Percentiles rank a stretch among this genome's conserved stretches.
Evolutionary conservation across 2,329 filamentous ascomycete genomes (phyloP).

Genomic region (Curvularia sp.): DNA sequence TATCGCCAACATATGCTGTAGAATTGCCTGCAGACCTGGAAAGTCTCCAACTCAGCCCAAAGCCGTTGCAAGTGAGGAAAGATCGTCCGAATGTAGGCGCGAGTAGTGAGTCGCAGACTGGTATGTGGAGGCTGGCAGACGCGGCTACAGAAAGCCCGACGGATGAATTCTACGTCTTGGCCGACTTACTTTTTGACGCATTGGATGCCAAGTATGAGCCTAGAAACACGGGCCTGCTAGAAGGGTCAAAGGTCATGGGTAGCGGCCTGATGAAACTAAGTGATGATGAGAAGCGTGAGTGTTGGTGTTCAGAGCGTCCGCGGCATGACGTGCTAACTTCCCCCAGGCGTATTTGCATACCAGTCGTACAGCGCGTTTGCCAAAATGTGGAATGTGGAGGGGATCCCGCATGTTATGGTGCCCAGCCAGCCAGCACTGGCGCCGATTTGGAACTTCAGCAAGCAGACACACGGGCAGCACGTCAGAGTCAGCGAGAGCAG

Average conservation of each 20-base stretch:
- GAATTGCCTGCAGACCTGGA: slow-evolving; percentile 46
- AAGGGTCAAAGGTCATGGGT: slow-evolving; percentile 43
- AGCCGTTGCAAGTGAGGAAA: slow-evolving; percentile 15
- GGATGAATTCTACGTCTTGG: slow-evolving; percentile 46
- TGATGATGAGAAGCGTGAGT: slow-evolving; percentile 40
- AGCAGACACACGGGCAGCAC: slow-evolving; percentile 25
- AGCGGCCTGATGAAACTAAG: slow-evolving; percentile 39
- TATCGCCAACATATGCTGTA: slow-evolving; percentile 41
- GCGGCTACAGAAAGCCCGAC: slow-evolving; percentile 43
- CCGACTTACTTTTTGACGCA: slow-evolving; percentile 45
- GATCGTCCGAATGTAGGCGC: slow-evolving; percentile 40
- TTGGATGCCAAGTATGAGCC: slow-evolving; percentile 46
- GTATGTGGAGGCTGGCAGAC: slow-evolving; percentile 47
- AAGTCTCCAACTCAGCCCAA: slow-evolving; percentile 32
- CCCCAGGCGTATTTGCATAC: slow-evolving; percentile 38
- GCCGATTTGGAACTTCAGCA: slow-evolving; percentile 42
- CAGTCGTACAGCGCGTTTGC: slow-evolving; percentile 40
- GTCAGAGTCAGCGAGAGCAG: slow-evolving; percentile 20
- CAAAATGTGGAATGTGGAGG: slow-evolving; percentile 43
- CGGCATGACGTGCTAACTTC: slow-evolving; percentile 4
- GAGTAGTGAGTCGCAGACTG: slow-evolving; percentile 37
- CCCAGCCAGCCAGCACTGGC: slow-evolving; percentile 35
- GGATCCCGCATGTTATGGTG: slow-evolving; percentile 46
- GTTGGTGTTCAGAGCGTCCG: not conserved
- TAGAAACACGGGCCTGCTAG: slow-evolving; percentile 44